Evolutionary conservation across 805 yeast species (phyloP), one percentile per base, ranked within the genome.

Genomic region (Saccharomycopsis amapae): DNA sequence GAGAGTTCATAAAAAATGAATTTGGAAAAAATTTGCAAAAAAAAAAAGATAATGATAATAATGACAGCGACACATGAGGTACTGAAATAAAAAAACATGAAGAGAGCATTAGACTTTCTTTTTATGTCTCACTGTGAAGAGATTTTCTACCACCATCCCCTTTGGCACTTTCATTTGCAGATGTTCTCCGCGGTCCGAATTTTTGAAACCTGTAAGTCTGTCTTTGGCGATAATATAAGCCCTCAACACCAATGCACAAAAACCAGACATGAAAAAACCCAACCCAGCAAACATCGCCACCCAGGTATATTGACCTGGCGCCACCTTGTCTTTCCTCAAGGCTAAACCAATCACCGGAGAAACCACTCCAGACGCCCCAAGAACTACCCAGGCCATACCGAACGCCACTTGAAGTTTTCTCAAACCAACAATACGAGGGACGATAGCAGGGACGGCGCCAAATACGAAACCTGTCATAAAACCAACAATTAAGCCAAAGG

Each of bases 291-390:
- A 80, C 1, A 79, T 67, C 1, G 80, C 68, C 5, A 82, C 75
- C 51, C 75, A 55, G 19, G 61, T 55, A 60, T 78, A 81, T 54
- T 72, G 17, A 53, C 49, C 18, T 33, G 2, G 47, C n/a, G 4
- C 35, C 48, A 5, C 50, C 44, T 17, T 7, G 7, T 26, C 30
- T 23, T 44, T 49, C 47, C 75, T 76, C 40, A 79, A 62, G 9
- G 71, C 60, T 15, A 77, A 65, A 5, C 85, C 85, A 49, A 80
- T 71, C 19, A 79, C 68, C 1, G 85, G 85, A 1, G 84, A 70
- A 1, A 68, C 72, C 13, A 75, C 58, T 2, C 77, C 76, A 28
- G 75, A 64, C 0, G 63, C 48, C 5, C 81, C 85, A 37, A 71
- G 55, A 28, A 69, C 59, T 12, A 69, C 54, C 84, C 83, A 79